Percentiles rank a stretch among this genome's conserved stretches.
Evolutionary conservation across 306 rosid genomes (phyloP).

Genomic region (Fragaria vesca): DNA sequence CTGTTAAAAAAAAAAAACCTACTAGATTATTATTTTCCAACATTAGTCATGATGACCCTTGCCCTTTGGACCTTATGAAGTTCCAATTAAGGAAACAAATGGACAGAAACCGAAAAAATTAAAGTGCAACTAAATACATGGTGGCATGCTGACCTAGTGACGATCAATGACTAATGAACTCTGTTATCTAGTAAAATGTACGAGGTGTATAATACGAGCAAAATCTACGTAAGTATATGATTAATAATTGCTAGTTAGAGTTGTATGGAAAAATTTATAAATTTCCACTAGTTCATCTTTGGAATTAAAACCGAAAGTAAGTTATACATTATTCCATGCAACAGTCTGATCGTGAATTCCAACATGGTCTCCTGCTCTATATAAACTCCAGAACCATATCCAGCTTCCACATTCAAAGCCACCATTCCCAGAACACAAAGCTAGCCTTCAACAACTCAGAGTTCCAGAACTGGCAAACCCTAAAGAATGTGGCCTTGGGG

Average conservation of each 20-base stretch:
- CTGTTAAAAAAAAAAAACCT: too few relatives aligned
- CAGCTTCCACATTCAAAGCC: not conserved
- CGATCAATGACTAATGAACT: too few relatives aligned
- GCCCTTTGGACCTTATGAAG: constrained; percentile 7
- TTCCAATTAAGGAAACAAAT: constrained; percentile 8
- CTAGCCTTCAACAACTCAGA: not conserved
- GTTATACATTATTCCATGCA: not conserved
- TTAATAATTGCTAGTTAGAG: too few relatives aligned
- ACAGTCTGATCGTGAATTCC: not conserved
- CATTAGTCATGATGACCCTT: not conserved
- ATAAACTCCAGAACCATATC: constrained; percentile 1
- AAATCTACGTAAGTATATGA: too few relatives aligned
- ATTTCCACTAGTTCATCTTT: not conserved
- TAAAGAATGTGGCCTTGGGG: not conserved
- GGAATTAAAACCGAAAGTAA: not conserved
- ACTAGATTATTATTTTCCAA: not conserved
- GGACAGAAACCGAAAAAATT: too few relatives aligned
- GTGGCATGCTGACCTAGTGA: too few relatives aligned
- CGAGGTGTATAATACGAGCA: too few relatives aligned
- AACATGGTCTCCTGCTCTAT: not conserved
- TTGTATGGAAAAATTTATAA: not conserved
- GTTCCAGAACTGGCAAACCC: constrained; percentile 39
- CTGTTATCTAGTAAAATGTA: too few relatives aligned
- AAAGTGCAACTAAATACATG: too few relatives aligned
- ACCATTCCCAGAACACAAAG: not conserved